Conservation (phyloP, 352 stramenopile genomes). For the Salisapilia sapeloensis region DNA sequence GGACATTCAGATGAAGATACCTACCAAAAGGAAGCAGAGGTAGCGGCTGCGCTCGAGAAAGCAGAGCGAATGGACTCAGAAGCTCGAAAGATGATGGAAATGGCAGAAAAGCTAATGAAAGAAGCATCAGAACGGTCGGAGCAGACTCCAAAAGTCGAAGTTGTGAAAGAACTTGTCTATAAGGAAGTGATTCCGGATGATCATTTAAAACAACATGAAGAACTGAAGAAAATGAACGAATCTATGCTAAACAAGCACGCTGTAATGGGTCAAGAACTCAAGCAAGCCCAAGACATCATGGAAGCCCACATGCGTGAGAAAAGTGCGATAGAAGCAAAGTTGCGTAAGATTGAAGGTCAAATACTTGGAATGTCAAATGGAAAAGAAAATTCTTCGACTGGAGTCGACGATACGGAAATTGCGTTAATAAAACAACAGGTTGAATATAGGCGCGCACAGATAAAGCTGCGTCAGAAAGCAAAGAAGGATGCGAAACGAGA, state of each 20-base stretch:
- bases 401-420: slow-evolving; percentile 37
- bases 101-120: slow-evolving; percentile 42
- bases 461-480: slow-evolving; percentile 62
- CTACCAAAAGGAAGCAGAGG: slow-evolving; percentile 1
- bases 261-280: slow-evolving; percentile 52
- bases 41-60: slow-evolving; percentile 20
- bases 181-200: slow-evolving; percentile 62
- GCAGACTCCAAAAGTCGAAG: slow-evolving; percentile 17
- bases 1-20: background rate
- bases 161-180: slow-evolving; percentile 49
- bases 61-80: slow-evolving; percentile 38
- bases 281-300: slow-evolving; percentile 55
- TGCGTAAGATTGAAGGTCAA: slow-evolving; percentile 68
- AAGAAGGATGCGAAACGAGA: slow-evolving; percentile 52
- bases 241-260: slow-evolving; percentile 50
- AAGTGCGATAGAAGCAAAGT: slow-evolving; percentile 31
- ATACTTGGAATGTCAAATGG: slow-evolving; percentile 41
- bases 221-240: slow-evolving; percentile 47
- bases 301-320: slow-evolving; percentile 42
- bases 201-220: slow-evolving; percentile 38
- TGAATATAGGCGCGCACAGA: slow-evolving; percentile 55
- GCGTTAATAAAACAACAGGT: slow-evolving; percentile 66
- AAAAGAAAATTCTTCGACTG: slow-evolving; percentile 2
- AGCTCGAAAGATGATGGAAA: slow-evolving; percentile 60
- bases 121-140: slow-evolving; percentile 23